These are phyloP conservation scores for Gynandropsis gynandra DNA, from an alignment of 345 rosid species.

Conservation along the genomic window DNA sequence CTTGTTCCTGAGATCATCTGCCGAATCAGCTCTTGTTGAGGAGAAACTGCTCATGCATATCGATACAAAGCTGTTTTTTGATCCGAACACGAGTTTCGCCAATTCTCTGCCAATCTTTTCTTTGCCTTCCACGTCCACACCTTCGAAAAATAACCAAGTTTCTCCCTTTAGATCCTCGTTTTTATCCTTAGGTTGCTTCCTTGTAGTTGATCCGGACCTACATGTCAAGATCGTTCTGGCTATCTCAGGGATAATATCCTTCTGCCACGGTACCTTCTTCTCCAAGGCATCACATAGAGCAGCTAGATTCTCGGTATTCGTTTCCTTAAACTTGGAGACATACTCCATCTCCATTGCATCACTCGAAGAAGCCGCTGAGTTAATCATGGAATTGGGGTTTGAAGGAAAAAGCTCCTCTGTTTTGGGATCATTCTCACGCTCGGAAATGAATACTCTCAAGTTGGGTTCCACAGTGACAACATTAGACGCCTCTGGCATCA, in stretches of 20 bases:
- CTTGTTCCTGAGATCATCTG: conserved; percentile 54
- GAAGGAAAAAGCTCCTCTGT: conserved; percentile 20
- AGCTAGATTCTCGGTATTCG: conserved; percentile 44
- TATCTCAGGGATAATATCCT: conserved; percentile 44
- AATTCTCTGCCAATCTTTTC: conserved; percentile 67
- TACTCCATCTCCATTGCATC: conserved; percentile 58
- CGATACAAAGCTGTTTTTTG: conserved; percentile 37
- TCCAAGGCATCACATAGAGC: conserved; percentile 53
- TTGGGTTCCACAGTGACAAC: conserved; percentile 15
- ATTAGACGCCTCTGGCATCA: conserved; percentile 27
- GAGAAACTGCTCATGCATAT: conserved; percentile 57
- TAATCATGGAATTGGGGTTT: conserved; percentile 44
- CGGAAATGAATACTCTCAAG: conserved; percentile 44
- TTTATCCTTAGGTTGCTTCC: conserved; percentile 29
- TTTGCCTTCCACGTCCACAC: conserved; percentile 57
- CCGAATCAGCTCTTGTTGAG: conserved; percentile 44
- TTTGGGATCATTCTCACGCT: conserved; percentile 28
- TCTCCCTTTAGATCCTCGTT: conserved; percentile 41
- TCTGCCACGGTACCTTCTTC: conserved; percentile 69
- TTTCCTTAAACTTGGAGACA: conserved; percentile 47
- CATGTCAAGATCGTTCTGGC: conserved; percentile 52
- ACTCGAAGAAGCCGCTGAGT: conserved; percentile 57
- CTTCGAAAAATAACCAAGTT: conserved; percentile 77
- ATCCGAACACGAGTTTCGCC: conserved; percentile 56
- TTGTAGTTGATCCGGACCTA: conserved; percentile 53